These are phyloP conservation scores for Suhomyces guaymorum DNA, from an alignment of 1,139 yeast species.

Conservation along the genomic window DNA sequence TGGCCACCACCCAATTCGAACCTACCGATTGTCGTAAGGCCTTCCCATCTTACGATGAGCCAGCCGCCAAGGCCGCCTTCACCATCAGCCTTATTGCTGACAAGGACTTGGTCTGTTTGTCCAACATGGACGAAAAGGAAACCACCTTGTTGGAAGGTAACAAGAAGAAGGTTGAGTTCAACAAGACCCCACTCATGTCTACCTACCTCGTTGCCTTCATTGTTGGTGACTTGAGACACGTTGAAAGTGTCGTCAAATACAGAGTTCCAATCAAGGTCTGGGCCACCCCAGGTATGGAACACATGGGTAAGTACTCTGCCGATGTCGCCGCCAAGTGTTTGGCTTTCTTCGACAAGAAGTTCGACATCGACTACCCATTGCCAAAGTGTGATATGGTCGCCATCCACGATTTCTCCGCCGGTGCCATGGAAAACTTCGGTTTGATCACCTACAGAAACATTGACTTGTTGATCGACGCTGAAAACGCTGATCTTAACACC, in stretches of 20 bases:
- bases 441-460: slow-evolving; percentile 56
- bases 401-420: slow-evolving; percentile 58
- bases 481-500: slow-evolving; percentile 44
- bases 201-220: slow-evolving; percentile 31
- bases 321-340: slow-evolving; percentile 54
- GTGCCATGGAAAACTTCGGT: slow-evolving; percentile 67
- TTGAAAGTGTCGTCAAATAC: slow-evolving; percentile 28
- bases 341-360: slow-evolving; percentile 50
- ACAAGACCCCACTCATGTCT: slow-evolving; percentile 25
- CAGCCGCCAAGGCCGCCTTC: slow-evolving; percentile 72
- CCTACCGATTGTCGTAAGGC: slow-evolving; percentile 86
- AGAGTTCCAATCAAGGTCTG: slow-evolving; percentile 52
- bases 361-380: slow-evolving; percentile 59
- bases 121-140: slow-evolving; percentile 73
- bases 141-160: slow-evolving; percentile 46
- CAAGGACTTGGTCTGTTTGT: slow-evolving; percentile 61
- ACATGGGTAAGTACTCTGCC: slow-evolving; percentile 52
- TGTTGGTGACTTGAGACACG: slow-evolving; percentile 37
- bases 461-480: slow-evolving; percentile 51
- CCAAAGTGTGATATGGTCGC: slow-evolving; percentile 61
- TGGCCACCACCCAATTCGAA: slow-evolving; percentile 84
- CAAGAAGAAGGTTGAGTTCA: slow-evolving; percentile 51
- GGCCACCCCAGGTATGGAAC: slow-evolving; percentile 54
- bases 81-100: slow-evolving; percentile 64
- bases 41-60: slow-evolving; percentile 83